A percentile compares a stretch with the other conserved stretches of the same genome.
Evolutionary conservation across 371 early-diverging fungal species (phyloP).

Genomic region (Capniomyces stellatus): DNA sequence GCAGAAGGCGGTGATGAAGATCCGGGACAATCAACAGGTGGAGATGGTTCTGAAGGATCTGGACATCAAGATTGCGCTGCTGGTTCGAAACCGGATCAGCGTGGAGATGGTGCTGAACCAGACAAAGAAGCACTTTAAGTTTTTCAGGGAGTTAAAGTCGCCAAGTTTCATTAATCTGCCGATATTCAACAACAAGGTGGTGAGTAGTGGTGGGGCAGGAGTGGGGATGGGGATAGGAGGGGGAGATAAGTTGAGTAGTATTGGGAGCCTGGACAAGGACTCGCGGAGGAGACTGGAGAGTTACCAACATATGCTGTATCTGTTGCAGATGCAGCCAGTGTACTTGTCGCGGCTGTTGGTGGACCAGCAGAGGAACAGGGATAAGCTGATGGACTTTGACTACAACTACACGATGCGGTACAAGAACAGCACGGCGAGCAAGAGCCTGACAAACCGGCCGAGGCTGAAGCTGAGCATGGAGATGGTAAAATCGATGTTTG

Average conservation of each 20-base stretch:
- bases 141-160: constrained; percentile 21
- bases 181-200: no score
- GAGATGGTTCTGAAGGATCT: constrained; percentile 71
- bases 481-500: constrained; percentile 70
- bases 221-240: background rate
- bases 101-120: constrained; percentile 63
- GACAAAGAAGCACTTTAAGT: constrained; percentile 20
- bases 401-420: no score
- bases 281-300: constrained; percentile 48
- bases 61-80: constrained; percentile 90
- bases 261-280: constrained; percentile 59
- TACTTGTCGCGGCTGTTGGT: constrained; percentile 70
- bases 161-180: constrained; percentile 7
- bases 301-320: constrained; percentile 85
- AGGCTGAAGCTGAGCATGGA: constrained; percentile 30
- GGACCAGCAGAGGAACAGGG: no score
- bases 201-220: background rate
- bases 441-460: no score
- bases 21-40: constrained; percentile 72
- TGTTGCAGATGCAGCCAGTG: constrained; percentile 88
- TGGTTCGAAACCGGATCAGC: constrained; percentile 90
- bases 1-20: constrained; percentile 64
- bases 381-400: no score
- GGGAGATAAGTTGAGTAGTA: background rate
- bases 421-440: no score